Percentiles rank a stretch among this genome's conserved stretches.
Conservation (phyloP, 768 basidiomycete genomes). For the Collybia nuda region DNA sequence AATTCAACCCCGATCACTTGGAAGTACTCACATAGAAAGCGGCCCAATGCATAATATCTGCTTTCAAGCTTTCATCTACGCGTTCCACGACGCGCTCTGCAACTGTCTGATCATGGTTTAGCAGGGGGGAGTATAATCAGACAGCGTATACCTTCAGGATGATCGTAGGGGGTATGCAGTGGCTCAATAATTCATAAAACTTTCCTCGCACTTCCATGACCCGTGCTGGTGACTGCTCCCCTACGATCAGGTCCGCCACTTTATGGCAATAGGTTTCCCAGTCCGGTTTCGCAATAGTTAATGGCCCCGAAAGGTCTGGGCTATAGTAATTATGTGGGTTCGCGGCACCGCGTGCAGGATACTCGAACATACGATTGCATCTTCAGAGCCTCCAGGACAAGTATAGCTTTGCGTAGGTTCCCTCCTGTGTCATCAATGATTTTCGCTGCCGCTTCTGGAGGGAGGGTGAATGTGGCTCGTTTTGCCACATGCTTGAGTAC, state of each 20-base stretch:
- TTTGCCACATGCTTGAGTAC: constrained; percentile 82
- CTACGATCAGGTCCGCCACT: constrained; percentile 85
- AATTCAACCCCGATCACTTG: background rate
- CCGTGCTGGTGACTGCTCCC: constrained; percentile 85
- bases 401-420: constrained; percentile 91
- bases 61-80: constrained; percentile 88
- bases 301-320: constrained; percentile 77
- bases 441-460: constrained; percentile 68
- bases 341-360: background rate
- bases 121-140: background rate
- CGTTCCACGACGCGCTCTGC: constrained; percentile 84
- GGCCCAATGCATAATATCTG: constrained; percentile 97
- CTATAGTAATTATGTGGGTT: constrained; percentile 33
- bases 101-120: constrained; percentile 62
- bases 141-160: constrained; percentile 73
- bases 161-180: constrained; percentile 93
- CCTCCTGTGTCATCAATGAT: constrained; percentile 83
- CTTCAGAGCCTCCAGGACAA: constrained; percentile 92
- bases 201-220: constrained; percentile 92
- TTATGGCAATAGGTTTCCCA: constrained; percentile 98
- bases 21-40: constrained; percentile 79
- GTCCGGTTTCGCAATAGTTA: constrained; percentile 94
- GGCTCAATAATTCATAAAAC: constrained; percentile 92
- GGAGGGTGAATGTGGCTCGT: constrained; percentile 79
- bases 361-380: constrained; percentile 81